These are phyloP conservation scores for Primulina huaijiensis DNA, from an alignment of 257 asterid species.

Conservation along the genomic window DNA sequence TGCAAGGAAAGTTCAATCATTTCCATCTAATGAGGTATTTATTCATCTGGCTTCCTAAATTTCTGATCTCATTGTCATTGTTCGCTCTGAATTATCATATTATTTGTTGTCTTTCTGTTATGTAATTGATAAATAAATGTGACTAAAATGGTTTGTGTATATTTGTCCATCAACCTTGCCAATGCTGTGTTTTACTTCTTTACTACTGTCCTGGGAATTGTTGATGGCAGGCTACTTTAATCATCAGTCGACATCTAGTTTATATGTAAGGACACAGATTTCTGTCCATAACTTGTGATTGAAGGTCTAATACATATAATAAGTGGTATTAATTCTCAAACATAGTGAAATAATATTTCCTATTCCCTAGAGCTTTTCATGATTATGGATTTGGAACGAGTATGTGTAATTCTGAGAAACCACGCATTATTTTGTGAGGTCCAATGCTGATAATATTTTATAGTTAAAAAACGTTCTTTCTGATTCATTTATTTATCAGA, in stretches of 20 bases:
- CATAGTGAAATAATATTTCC: background rate
- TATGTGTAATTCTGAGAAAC: background rate
- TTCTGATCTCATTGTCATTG: slow-evolving; percentile 4
- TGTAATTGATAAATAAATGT: slow-evolving; percentile 5
- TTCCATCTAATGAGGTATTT: slow-evolving; percentile 54
- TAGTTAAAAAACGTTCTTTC: slow-evolving; percentile 9
- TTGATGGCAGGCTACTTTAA: slow-evolving; percentile 6
- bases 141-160: background rate
- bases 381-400: slow-evolving; percentile 12
- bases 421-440: background rate
- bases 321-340: slow-evolving; percentile 2
- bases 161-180: slow-evolving; percentile 11
- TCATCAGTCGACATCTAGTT: slow-evolving; percentile 6
- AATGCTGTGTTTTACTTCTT: slow-evolving; percentile 14
- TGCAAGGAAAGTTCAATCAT: slow-evolving; percentile 65
- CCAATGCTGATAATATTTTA: background rate
- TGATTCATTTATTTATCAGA: slow-evolving; percentile 12
- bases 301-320: background rate
- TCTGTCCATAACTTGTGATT: slow-evolving; percentile 8
- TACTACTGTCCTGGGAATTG: slow-evolving; percentile 2
- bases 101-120: background rate
- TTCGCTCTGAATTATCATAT: background rate
- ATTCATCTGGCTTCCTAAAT: slow-evolving; percentile 20
- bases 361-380: slow-evolving; percentile 5
- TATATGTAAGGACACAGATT: background rate